Percentiles rank a stretch among this genome's conserved stretches.
These are phyloP conservation scores for Ascochyta koolunga DNA, from an alignment of 2,329 filamentous ascomycete genomes.

Conservation along the genomic window DNA sequence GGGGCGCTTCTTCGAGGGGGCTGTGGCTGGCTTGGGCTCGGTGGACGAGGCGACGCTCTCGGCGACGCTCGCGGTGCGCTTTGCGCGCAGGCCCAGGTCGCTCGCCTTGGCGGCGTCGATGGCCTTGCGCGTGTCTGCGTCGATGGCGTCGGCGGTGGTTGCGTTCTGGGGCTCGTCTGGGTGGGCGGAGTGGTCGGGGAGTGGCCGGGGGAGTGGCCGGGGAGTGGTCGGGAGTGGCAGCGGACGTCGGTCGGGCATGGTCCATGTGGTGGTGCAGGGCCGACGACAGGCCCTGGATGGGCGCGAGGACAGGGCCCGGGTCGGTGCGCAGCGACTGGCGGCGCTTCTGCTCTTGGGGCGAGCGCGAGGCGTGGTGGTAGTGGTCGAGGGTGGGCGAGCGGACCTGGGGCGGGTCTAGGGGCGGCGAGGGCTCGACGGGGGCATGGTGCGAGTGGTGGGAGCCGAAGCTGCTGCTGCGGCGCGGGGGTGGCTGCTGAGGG, in stretches of 20 bases:
- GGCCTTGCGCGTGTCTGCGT: slow-evolving; percentile 50
- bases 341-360: slow-evolving; percentile 51
- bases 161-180: slow-evolving; percentile 46
- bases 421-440: slow-evolving; percentile 50
- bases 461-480: slow-evolving; percentile 44
- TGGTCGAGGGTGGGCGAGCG: slow-evolving; percentile 56
- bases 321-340: slow-evolving; percentile 44
- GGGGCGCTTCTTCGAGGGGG: slow-evolving; percentile 52
- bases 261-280: slow-evolving; percentile 30
- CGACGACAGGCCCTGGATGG: slow-evolving; percentile 45
- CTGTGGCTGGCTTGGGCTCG: slow-evolving; percentile 43
- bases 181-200: too few species aligned
- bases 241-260: slow-evolving; percentile 4
- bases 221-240: slow-evolving; percentile 39
- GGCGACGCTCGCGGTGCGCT: slow-evolving; percentile 42
- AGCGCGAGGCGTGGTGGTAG: slow-evolving; percentile 54
- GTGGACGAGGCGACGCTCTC: slow-evolving; percentile 50
- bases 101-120: slow-evolving; percentile 53
- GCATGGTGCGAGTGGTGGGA: slow-evolving; percentile 41
- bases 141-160: slow-evolving; percentile 46
- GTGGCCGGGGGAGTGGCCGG: too few species aligned
- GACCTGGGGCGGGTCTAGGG: slow-evolving; percentile 37
- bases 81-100: slow-evolving; percentile 51
- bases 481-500: slow-evolving; percentile 33
- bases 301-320: slow-evolving; percentile 48